A percentile compares a stretch with the other conserved stretches of the same genome.
Conservation (phyloP, 2,329 filamentous ascomycete genomes). For the Aspergillus ustus region DNA sequence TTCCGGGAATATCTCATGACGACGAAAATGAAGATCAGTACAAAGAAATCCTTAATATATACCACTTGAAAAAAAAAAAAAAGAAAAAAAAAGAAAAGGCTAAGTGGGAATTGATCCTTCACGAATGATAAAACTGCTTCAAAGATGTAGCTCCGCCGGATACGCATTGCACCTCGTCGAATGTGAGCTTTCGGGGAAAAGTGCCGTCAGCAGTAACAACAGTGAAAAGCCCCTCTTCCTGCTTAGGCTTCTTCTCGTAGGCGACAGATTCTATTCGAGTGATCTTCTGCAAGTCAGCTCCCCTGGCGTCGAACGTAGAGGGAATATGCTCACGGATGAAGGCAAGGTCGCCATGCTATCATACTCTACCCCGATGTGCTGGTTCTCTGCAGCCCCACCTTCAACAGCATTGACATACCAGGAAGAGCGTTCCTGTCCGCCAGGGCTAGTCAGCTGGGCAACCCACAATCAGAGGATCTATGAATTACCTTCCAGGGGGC, state of each 20-base stretch:
- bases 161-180: neutral
- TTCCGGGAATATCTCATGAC: neutral
- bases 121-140: conserved; percentile 1
- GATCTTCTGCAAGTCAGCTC: neutral
- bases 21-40: neutral
- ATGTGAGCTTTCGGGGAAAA: neutral
- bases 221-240: neutral
- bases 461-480: no score
- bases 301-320: neutral
- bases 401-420: no score
- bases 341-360: conserved; percentile 1
- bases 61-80: neutral
- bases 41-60: conserved; percentile 1
- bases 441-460: no score
- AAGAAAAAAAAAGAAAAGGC: neutral
- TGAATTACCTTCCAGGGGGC: neutral
- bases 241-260: neutral
- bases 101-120: neutral
- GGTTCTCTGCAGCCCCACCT: conserved; percentile 3
- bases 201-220: neutral
- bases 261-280: neutral
- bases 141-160: neutral
- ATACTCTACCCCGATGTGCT: neutral
- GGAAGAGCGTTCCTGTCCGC: no score
- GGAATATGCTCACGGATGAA: neutral